Percentiles rank a stretch among this genome's conserved stretches.
These are phyloP conservation scores for Aspergillus nomiae DNA, from an alignment of 2,329 filamentous ascomycete species.

Conservation along the genomic window DNA sequence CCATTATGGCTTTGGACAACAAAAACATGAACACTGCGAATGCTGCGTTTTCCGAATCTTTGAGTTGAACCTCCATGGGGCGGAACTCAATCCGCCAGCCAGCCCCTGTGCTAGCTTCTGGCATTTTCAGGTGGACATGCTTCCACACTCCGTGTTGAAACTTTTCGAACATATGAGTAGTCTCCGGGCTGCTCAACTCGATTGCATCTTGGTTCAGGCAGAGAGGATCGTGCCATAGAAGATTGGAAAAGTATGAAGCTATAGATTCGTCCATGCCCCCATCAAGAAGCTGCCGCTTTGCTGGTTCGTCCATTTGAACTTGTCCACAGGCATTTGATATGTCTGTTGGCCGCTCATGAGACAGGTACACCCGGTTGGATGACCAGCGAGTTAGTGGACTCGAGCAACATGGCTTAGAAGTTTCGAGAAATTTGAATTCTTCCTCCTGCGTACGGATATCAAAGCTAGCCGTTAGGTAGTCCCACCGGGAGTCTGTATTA, in stretches of 20 bases:
- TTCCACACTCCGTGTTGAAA: conserved; percentile 20
- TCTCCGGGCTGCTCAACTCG: conserved; percentile 6
- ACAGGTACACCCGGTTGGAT: conserved; percentile 70
- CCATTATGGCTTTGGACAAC: conserved; percentile 81
- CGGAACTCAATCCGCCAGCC: conserved; percentile 93
- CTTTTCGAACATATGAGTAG: conserved; percentile 18
- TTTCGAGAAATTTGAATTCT: background rate
- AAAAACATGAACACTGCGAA: conserved; percentile 91
- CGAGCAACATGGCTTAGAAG: background rate
- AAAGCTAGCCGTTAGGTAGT: conserved; percentile 10
- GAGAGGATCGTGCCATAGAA: conserved; percentile 16
- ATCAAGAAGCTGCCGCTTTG: conserved; percentile 16
- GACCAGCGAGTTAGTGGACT: background rate
- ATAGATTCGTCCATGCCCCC: conserved; percentile 23
- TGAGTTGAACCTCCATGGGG: conserved; percentile 93
- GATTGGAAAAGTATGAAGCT: conserved; percentile 18
- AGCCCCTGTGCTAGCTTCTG: conserved; percentile 75
- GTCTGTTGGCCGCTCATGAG: conserved; percentile 58
- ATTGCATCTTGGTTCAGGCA: conserved; percentile 18
- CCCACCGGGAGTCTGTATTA: conserved; percentile 23
- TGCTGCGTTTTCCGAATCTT: conserved; percentile 90
- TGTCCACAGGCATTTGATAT: background rate
- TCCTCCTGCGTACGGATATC: conserved; percentile 16
- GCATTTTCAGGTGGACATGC: conserved; percentile 21
- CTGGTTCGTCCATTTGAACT: background rate